Percentiles rank a stretch among this genome's conserved stretches.
These are phyloP conservation scores for Daldinia bambusicola DNA, from an alignment of 495 filamentous ascomycete species.

Conservation along the genomic window DNA sequence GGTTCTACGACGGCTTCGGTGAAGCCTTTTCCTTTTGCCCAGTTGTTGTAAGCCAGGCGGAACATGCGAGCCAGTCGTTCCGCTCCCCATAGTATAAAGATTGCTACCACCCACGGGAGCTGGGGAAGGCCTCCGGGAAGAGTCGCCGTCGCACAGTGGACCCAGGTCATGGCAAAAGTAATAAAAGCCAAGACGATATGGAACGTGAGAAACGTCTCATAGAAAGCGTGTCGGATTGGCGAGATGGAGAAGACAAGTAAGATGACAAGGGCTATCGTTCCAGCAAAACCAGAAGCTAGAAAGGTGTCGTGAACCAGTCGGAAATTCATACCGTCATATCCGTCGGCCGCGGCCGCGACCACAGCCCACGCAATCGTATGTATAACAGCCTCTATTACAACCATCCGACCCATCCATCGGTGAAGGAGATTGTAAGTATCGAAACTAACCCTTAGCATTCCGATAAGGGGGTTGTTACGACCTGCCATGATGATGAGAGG, in stretches of 20 bases:
- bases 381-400: constrained; percentile 73
- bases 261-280: constrained; percentile 65
- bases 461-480: constrained; percentile 84
- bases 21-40: constrained; percentile 61
- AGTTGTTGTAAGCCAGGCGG: constrained; percentile 77
- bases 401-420: constrained; percentile 85
- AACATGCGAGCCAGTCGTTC: constrained; percentile 77
- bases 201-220: constrained; percentile 88
- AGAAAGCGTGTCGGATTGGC: constrained; percentile 89
- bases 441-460: constrained; percentile 78
- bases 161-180: constrained; percentile 70
- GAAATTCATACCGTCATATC: constrained; percentile 68
- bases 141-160: constrained; percentile 67
- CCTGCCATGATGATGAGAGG: constrained; percentile 81
- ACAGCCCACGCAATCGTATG: constrained; percentile 80
- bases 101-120: constrained; percentile 70
- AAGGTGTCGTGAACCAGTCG: constrained; percentile 64
- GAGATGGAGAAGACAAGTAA: constrained; percentile 73
- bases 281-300: constrained; percentile 62
- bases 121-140: constrained; percentile 66
- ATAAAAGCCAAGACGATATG: constrained; percentile 78
- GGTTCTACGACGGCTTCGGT: constrained; percentile 79
- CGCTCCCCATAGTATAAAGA: constrained; percentile 78
- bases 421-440: constrained; percentile 91
- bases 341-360: constrained; percentile 70